Evolutionary conservation across 2,329 filamentous ascomycete genomes (phyloP).

Genomic region (Stagonosporopsis cucurbitacearum): DNA sequence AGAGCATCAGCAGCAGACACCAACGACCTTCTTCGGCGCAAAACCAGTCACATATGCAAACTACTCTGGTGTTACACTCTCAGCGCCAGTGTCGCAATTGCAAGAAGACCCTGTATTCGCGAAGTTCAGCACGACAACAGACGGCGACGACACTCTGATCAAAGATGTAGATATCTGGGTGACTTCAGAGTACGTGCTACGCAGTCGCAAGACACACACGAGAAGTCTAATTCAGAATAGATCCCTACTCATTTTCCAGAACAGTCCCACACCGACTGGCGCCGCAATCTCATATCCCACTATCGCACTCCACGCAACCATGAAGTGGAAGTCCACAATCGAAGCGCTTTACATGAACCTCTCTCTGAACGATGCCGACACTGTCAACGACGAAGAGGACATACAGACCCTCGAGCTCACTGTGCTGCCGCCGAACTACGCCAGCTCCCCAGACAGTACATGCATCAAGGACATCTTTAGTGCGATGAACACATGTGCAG

Average conservation of each 20-base stretch:
- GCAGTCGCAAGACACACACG: neutral
- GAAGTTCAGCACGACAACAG: constrained; percentile 48
- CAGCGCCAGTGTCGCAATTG: constrained; percentile 62
- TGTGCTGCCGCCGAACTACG: constrained; percentile 60
- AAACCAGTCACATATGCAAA: constrained; percentile 75
- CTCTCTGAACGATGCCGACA: constrained; percentile 59
- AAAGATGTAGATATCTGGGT: constrained; percentile 57
- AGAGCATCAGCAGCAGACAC: constrained; percentile 76
- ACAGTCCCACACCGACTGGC: constrained; percentile 60
- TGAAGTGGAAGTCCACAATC: constrained; percentile 57
- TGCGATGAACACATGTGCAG: constrained; percentile 76
- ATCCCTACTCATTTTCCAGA: constrained; percentile 71
- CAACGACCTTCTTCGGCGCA: constrained; percentile 72
- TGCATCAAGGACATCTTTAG: constrained; percentile 64
- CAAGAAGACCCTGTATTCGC: constrained; percentile 56
- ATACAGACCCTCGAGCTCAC: constrained; percentile 72
- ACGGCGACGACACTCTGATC: constrained; percentile 40
- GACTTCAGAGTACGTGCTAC: constrained; percentile 50
- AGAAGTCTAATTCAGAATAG: constrained; percentile 17
- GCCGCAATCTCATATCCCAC: constrained; percentile 75
- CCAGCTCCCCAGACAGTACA: constrained; percentile 31
- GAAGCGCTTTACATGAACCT: constrained; percentile 49
- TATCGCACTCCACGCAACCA: constrained; percentile 77
- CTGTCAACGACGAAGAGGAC: constrained; percentile 66
- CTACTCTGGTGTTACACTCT: constrained; percentile 63